Evolutionary conservation across 192 early-diverging fungal species (phyloP).

Genomic region (Phlyctochytrium bullatum): DNA sequence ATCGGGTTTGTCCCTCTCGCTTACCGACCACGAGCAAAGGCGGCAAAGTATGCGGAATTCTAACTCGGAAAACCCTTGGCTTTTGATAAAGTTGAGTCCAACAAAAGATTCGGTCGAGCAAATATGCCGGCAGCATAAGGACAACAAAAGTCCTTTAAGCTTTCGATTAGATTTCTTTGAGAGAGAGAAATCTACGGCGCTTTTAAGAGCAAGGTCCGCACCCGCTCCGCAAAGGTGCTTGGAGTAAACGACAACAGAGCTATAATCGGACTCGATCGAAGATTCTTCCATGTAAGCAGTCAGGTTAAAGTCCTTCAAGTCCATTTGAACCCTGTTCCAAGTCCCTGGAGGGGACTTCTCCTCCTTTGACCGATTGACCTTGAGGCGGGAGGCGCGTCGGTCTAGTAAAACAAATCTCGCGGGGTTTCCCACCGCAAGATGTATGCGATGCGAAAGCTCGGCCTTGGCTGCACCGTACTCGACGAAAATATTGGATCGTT

Average conservation of each 20-base stretch:
- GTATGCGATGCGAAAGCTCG: conserved; percentile 48
- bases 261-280: no score
- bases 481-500: conserved; percentile 55
- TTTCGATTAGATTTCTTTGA: conserved; percentile 30
- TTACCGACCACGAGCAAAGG: no score
- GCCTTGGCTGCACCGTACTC: conserved; percentile 78
- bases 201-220: conserved; percentile 81
- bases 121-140: conserved; percentile 87
- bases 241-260: conserved; percentile 70
- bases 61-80: no score
- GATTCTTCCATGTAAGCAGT: no score
- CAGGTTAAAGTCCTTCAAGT: conserved; percentile 86
- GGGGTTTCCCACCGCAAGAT: conserved; percentile 40
- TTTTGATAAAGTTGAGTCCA: conserved; percentile 53
- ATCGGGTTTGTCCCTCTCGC: no score
- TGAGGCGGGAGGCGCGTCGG: conserved; percentile 72
- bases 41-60: no score
- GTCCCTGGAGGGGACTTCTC: background rate
- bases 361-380: conserved; percentile 27
- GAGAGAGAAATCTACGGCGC: conserved; percentile 39
- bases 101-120: conserved; percentile 73
- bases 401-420: conserved; percentile 69
- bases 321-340: conserved; percentile 61
- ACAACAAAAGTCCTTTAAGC: conserved; percentile 69
- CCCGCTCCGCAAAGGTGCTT: conserved; percentile 92